Percentiles rank a stretch among this genome's conserved stretches.
Evolutionary conservation across 352 stramenopile species (phyloP).

Genomic region (Pythium aphanidermatum): DNA sequence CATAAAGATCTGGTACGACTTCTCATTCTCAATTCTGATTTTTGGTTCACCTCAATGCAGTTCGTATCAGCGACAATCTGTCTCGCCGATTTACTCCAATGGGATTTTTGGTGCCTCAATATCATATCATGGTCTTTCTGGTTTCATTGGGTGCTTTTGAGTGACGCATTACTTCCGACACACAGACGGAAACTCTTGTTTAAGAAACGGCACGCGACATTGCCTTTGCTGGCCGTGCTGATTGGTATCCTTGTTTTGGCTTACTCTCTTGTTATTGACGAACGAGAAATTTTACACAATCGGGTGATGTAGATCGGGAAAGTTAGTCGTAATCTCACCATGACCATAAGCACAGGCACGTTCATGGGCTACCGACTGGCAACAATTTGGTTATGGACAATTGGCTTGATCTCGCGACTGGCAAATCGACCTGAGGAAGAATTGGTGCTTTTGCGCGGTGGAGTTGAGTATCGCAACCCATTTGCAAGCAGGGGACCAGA

Average conservation of each 20-base stretch:
- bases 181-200: conserved; percentile 10
- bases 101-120: conserved; percentile 14
- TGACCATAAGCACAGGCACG: conserved; percentile 13
- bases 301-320: conserved; percentile 7
- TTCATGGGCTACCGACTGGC: conserved; percentile 15
- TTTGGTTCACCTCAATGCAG: conserved; percentile 14
- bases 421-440: conserved; percentile 6
- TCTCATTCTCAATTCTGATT: conserved; percentile 14
- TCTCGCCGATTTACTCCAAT: conserved; percentile 12
- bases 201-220: conserved; percentile 8
- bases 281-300: conserved; percentile 2
- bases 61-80: conserved; percentile 12
- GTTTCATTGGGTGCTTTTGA: conserved; percentile 13
- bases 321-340: conserved; percentile 7
- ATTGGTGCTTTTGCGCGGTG: conserved; percentile 10
- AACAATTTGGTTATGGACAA: conserved; percentile 15
- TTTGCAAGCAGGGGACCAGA: conserved; percentile 5
- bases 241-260: conserved; percentile 3
- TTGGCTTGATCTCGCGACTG: conserved; percentile 6
- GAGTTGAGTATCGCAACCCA: conserved; percentile 12
- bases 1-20: conserved; percentile 5
- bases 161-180: conserved; percentile 10
- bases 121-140: conserved; percentile 8
- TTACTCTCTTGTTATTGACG: conserved; percentile 5
- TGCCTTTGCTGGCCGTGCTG: conserved; percentile 2